These are phyloP conservation scores for Microcyclospora pomicola DNA, from an alignment of 2,329 filamentous ascomycete genomes.

Conservation along the genomic window DNA sequence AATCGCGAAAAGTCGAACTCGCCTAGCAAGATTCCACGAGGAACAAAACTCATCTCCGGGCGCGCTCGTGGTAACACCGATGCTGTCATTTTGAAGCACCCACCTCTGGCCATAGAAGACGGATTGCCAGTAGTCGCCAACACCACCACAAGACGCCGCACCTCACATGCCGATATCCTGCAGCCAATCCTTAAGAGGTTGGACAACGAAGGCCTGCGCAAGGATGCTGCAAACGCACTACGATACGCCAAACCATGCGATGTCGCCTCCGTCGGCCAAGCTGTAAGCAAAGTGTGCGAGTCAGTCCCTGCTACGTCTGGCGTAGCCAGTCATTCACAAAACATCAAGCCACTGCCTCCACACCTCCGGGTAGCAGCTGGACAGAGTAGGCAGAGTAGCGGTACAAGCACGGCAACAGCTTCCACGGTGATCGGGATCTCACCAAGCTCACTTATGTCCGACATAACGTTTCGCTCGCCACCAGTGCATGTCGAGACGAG, in stretches of 20 bases:
- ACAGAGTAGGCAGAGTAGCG: not conserved
- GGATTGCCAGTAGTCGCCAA: constrained; percentile 3
- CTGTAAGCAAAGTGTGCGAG: too few species aligned
- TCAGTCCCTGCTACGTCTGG: too few species aligned
- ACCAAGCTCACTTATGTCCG: too few species aligned
- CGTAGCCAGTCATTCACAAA: too few species aligned
- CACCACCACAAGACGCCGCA: constrained; percentile 4
- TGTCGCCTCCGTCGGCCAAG: too few species aligned
- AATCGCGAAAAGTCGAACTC: not conserved
- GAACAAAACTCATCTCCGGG: not conserved
- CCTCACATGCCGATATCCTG: constrained; percentile 8
- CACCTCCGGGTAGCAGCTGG: not conserved
- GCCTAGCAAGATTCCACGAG: not conserved
- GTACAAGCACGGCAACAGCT: constrained; percentile 1
- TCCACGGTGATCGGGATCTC: not conserved
- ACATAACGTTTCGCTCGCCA: not conserved
- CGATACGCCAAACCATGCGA: not conserved
- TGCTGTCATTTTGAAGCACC: not conserved
- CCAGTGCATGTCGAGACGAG: not conserved
- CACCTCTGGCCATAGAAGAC: not conserved
- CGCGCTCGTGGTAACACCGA: not conserved
- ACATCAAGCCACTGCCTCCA: constrained; percentile 1
- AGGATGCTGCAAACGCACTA: too few species aligned
- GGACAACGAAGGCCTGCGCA: constrained; percentile 5
- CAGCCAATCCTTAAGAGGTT: constrained; percentile 8